These are phyloP conservation scores for Phytophthora pseudosyringae DNA, from an alignment of 352 stramenopile species.

Conservation along the genomic window DNA sequence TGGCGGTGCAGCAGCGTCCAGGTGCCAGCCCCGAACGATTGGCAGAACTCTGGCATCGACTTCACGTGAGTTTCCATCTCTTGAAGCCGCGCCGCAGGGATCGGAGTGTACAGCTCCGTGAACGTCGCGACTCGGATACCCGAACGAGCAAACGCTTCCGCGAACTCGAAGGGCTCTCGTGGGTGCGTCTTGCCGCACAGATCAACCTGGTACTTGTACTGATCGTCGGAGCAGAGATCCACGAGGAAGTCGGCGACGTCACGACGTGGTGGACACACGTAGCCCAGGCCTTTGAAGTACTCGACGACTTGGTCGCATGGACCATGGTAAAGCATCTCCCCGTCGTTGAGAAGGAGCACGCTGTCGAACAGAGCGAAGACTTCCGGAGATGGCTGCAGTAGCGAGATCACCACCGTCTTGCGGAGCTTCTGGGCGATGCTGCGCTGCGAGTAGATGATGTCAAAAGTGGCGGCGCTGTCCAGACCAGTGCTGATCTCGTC, in stretches of 20 bases:
- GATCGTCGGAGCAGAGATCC: constrained; percentile 41
- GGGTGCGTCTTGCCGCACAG: constrained; percentile 19
- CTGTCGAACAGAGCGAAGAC: constrained; percentile 87
- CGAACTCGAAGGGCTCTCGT: constrained; percentile 29
- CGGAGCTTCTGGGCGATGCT: constrained; percentile 23
- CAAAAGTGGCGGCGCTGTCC: constrained; percentile 64
- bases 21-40: constrained; percentile 35
- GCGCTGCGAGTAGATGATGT: constrained; percentile 39
- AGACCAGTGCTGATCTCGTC: constrained; percentile 95
- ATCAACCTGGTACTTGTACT: constrained; percentile 38
- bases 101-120: constrained; percentile 21
- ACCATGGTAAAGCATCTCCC: constrained; percentile 27
- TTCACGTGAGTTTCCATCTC: constrained; percentile 80
- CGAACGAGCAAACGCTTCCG: constrained; percentile 34
- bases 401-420: constrained; percentile 63
- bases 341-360: constrained; percentile 63
- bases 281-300: constrained; percentile 46
- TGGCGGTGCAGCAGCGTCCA: constrained; percentile 47
- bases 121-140: constrained; percentile 33
- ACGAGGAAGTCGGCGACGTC: constrained; percentile 51
- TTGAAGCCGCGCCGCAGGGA: constrained; percentile 11
- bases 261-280: constrained; percentile 35
- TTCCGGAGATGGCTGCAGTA: constrained; percentile 91
- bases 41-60: constrained; percentile 39
- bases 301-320: constrained; percentile 18